Percentiles rank a stretch among this genome's conserved stretches.
Evolutionary conservation across 805 yeast species (phyloP).

Genomic region (Candida lessepsii): DNA sequence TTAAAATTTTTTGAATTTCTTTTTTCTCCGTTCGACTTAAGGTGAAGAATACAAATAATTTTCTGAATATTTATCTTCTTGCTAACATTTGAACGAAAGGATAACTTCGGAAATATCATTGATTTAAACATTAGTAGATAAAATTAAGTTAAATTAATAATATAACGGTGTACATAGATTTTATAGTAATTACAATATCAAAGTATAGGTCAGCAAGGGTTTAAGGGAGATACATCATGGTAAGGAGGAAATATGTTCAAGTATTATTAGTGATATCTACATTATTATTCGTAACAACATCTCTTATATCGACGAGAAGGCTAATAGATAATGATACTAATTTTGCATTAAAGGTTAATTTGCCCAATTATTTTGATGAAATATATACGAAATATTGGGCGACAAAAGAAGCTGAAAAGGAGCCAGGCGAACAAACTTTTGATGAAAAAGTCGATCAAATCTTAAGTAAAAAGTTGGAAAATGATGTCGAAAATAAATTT

Average conservation of each 20-base stretch:
- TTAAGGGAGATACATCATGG: neutral
- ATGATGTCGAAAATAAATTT: conserved; percentile 25
- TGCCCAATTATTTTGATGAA: conserved; percentile 13
- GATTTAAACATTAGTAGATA: too few species aligned
- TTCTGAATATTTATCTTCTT: too few species aligned
- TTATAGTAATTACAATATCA: neutral
- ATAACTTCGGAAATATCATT: too few species aligned
- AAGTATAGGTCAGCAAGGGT: neutral
- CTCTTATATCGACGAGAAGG: conserved; percentile 5
- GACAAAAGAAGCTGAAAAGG: neutral
- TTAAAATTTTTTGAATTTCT: neutral
- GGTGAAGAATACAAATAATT: too few species aligned
- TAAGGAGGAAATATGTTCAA: conserved; percentile 6
- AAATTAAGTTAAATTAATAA: too few species aligned
- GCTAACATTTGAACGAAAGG: too few species aligned
- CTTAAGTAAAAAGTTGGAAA: conserved; percentile 14
- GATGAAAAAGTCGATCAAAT: conserved; percentile 17
- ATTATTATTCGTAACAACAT: conserved; percentile 3
- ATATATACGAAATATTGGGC: conserved; percentile 9
- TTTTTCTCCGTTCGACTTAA: neutral
- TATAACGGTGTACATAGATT: neutral
- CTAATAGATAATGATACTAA: conserved; percentile 6
- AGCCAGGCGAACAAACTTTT: conserved; percentile 5
- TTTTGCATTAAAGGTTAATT: neutral
- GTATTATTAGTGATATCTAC: conserved; percentile 3